Conservation (phyloP, 345 rosid genomes). For the Gossypium ekmanianum region DNA sequence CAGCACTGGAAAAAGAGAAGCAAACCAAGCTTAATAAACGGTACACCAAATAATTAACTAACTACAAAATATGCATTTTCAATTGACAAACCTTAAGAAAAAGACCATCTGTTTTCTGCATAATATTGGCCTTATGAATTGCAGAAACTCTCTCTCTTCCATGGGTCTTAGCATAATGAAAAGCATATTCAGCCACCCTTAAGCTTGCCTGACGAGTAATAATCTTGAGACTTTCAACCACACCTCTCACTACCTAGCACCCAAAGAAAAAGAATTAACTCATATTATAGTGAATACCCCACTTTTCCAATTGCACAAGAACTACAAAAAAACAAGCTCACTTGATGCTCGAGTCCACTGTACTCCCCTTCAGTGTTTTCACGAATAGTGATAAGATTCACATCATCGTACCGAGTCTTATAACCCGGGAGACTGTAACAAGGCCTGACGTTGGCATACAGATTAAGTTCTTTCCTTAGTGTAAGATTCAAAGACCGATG, state of each 20-base stretch:
- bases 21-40: conserved; percentile 6
- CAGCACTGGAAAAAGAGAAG: conserved; percentile 68
- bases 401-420: conserved; percentile 89
- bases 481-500: conserved; percentile 95
- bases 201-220: conserved; percentile 96
- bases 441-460: conserved; percentile 97
- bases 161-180: conserved; percentile 91
- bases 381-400: conserved; percentile 87
- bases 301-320: background rate
- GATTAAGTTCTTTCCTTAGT: conserved; percentile 89
- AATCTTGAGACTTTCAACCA: conserved; percentile 95
- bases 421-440: conserved; percentile 97
- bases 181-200: conserved; percentile 99
- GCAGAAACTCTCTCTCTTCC: conserved; percentile 98
- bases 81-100: conserved; percentile 66
- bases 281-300: background rate
- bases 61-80: background rate
- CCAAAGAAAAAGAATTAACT: conserved; percentile 10
- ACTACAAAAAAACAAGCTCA: conserved; percentile 31
- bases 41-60: conserved; percentile 11
- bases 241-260: conserved; percentile 94
- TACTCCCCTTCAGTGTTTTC: conserved; percentile 99
- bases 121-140: conserved; percentile 90
- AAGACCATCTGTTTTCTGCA: conserved; percentile 99
- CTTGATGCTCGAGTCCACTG: conserved; percentile 99